phyloP scores from a whole-genome alignment of 768 basidiomycete genomes.

The Tephrocybe sp. region DNA sequence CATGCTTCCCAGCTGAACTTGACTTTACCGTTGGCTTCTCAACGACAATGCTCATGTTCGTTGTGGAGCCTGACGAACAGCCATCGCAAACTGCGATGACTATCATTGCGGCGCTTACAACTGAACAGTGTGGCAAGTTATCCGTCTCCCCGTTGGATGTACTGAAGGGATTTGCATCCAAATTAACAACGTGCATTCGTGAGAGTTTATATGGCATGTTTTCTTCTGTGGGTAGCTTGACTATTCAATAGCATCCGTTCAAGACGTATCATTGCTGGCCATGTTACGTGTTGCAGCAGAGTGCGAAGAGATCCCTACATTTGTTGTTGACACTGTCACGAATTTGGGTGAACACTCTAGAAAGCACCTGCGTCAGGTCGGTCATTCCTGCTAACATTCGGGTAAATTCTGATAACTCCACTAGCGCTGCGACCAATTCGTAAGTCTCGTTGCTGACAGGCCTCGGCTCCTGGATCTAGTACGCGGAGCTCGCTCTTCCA shows the following conservation, averaged over 20 bases:
- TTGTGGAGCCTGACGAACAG: constrained; percentile 34
- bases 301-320: constrained; percentile 50
- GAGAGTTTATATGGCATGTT: constrained; percentile 19
- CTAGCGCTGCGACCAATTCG: constrained; percentile 73
- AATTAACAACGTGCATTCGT: constrained; percentile 43
- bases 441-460: constrained; percentile 43
- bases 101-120: constrained; percentile 65
- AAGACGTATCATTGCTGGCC: constrained; percentile 68
- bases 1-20: constrained; percentile 29
- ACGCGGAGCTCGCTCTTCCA: constrained; percentile 45
- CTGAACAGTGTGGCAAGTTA: constrained; percentile 53
- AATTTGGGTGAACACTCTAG: constrained; percentile 41
- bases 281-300: constrained; percentile 67
- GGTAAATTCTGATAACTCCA: constrained; percentile 8
- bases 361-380: constrained; percentile 57
- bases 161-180: constrained; percentile 41
- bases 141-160: constrained; percentile 48
- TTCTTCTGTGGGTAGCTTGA: constrained; percentile 3
- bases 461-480: constrained; percentile 45
- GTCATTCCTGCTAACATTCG: constrained; percentile 13
- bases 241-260: constrained; percentile 54
- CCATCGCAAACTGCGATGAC: constrained; percentile 61
- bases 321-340: constrained; percentile 40
- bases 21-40: constrained; percentile 42
- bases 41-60: constrained; percentile 40